Percentiles rank a stretch among this genome's conserved stretches.
These are phyloP conservation scores for Phaeoacremonium minimum DNA, from an alignment of 2,329 filamentous ascomycete species.

Conservation along the genomic window DNA sequence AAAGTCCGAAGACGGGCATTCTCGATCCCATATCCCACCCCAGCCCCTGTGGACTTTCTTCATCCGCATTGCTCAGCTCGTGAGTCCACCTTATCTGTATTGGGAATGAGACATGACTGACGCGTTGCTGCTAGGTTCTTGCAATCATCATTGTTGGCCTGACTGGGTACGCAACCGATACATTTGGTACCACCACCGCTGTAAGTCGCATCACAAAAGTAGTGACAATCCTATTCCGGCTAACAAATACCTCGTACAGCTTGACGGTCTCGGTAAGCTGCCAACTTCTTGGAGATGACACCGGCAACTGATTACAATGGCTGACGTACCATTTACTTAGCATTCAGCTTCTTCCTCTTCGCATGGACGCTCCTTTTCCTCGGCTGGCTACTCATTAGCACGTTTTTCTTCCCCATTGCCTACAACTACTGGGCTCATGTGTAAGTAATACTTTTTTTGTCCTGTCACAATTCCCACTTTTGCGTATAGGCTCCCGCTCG, in stretches of 20 bases:
- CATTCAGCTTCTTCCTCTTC: neutral
- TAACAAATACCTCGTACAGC: neutral
- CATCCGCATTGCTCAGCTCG: neutral
- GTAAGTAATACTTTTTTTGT: neutral
- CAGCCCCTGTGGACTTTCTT: neutral
- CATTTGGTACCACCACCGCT: neutral
- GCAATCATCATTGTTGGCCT: neutral
- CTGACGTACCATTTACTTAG: too few species aligned
- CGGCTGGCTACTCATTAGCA: neutral
- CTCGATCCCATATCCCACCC: neutral
- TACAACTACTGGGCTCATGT: neutral
- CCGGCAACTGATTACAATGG: too few species aligned
- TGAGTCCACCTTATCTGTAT: too few species aligned
- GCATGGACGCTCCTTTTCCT: neutral
- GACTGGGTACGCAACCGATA: neutral
- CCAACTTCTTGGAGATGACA: neutral
- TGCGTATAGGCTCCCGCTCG: too few species aligned
- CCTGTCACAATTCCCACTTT: neutral
- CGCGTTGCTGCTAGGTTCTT: neutral
- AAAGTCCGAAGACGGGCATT: neutral
- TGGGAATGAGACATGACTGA: too few species aligned
- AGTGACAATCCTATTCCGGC: neutral
- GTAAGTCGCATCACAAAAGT: neutral
- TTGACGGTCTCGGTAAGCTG: neutral
- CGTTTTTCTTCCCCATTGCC: neutral